Percentiles rank a stretch among this genome's conserved stretches.
Evolutionary conservation across 768 basidiomycete species (phyloP).

Genomic region (Tricholoma flavovirens): DNA sequence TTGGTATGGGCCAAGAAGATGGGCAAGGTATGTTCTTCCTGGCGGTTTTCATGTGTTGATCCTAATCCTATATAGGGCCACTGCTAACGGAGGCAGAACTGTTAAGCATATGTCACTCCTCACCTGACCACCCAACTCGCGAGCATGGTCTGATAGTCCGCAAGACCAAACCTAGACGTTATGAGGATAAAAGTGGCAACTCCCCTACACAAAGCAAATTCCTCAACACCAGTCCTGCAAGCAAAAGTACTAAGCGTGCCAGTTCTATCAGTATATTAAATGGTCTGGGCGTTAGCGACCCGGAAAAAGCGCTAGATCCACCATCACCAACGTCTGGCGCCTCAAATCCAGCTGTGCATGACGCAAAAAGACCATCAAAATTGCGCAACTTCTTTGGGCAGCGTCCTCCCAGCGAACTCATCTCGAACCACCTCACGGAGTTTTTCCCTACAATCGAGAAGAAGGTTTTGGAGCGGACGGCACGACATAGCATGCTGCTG

Average conservation of each 20-base stretch:
- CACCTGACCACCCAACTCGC: constrained; percentile 71
- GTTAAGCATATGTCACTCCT: constrained; percentile 75
- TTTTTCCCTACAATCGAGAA: constrained; percentile 95
- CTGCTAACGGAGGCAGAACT: constrained; percentile 80
- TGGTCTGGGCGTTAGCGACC: constrained; percentile 83
- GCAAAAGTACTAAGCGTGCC: constrained; percentile 77
- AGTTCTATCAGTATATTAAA: constrained; percentile 93
- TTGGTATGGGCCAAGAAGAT: constrained; percentile 54
- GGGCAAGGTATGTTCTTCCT: constrained; percentile 35
- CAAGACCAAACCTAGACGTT: constrained; percentile 38
- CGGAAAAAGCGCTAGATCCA: constrained; percentile 60
- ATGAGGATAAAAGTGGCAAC: constrained; percentile 36
- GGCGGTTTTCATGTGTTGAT: neutral
- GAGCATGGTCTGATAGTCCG: constrained; percentile 77
- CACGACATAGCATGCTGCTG: constrained; percentile 84
- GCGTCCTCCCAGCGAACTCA: constrained; percentile 94
- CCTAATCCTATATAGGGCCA: constrained; percentile 39
- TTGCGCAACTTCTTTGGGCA: constrained; percentile 97
- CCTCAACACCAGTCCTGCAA: constrained; percentile 19
- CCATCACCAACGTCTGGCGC: constrained; percentile 42
- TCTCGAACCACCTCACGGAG: constrained; percentile 88
- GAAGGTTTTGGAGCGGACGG: constrained; percentile 83
- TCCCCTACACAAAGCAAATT: constrained; percentile 22
- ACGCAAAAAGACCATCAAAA: constrained; percentile 56
- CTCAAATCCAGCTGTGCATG: constrained; percentile 30